A percentile compares a stretch with the other conserved stretches of the same genome.
Conservation (phyloP, 192 early-diverging fungal species). For the Linnemannia schmuckeri region DNA sequence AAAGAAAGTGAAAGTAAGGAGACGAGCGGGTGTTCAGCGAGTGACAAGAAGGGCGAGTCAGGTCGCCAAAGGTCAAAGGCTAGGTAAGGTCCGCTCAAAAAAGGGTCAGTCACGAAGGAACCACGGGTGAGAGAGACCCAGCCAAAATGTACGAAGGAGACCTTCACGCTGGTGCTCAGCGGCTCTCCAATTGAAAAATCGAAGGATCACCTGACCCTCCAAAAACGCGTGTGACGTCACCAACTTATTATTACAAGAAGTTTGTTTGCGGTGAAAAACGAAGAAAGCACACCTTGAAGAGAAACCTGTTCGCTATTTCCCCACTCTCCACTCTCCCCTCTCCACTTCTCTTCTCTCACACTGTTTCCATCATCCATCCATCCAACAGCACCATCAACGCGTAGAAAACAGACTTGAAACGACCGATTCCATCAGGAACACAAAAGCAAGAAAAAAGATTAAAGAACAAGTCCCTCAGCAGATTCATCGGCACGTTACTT, state of each 20-base stretch:
- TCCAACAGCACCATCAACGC: not conserved
- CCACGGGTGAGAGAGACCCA: no score
- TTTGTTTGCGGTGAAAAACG: not conserved
- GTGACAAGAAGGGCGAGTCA: no score
- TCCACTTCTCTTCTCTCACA: not conserved
- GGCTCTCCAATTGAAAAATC: no score
- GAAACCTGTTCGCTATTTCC: not conserved
- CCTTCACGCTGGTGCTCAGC: not conserved
- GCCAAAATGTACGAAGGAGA: not conserved
- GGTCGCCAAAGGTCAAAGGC: no score
- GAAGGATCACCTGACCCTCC: not conserved
- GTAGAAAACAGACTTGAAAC: not conserved
- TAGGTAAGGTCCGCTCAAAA: not conserved
- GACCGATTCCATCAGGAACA: not conserved
- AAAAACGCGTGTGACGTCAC: not conserved
- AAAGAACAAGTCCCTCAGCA: not conserved
- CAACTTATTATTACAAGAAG: no score
- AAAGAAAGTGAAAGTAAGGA: not conserved
- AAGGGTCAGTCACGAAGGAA: not conserved
- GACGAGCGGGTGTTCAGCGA: not conserved
- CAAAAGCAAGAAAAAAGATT: not conserved
- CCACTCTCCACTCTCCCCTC: not conserved
- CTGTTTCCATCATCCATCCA: not conserved
- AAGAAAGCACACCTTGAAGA: not conserved
- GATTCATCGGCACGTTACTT: conserved; percentile 4